phyloP scores from a whole-genome alignment of 2,329 filamentous ascomycete genomes.

The Alternaria ventricosa region DNA sequence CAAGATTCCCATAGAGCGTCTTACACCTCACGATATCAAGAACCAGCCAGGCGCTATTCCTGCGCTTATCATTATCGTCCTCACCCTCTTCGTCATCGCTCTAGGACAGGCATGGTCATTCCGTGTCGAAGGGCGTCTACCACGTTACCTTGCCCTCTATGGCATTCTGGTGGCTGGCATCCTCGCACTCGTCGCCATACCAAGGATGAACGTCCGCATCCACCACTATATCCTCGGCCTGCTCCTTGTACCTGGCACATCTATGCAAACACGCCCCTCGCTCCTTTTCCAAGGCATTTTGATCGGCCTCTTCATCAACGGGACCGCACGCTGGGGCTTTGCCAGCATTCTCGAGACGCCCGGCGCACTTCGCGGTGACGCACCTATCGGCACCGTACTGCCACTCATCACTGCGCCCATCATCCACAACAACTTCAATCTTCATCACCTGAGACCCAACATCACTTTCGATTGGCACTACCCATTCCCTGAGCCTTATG shows the following conservation, averaged over 20 bases:
- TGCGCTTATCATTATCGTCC: constrained; percentile 79
- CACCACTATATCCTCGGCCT: constrained; percentile 95
- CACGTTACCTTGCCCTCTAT: constrained; percentile 80
- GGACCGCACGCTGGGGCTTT: constrained; percentile 92
- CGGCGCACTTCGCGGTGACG: constrained; percentile 66
- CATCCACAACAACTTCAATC: constrained; percentile 53
- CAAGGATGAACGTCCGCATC: constrained; percentile 81
- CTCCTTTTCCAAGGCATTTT: constrained; percentile 89
- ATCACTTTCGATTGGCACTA: constrained; percentile 69
- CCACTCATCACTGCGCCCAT: constrained; percentile 53
- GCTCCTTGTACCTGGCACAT: constrained; percentile 84
- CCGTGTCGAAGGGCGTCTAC: constrained; percentile 80
- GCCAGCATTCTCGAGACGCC: constrained; percentile 86
- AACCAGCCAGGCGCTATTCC: constrained; percentile 88
- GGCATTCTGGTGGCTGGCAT: constrained; percentile 81
- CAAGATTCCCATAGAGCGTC: constrained; percentile 87
- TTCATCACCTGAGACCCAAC: constrained; percentile 53
- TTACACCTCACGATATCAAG: constrained; percentile 88
- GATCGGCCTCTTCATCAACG: constrained; percentile 91
- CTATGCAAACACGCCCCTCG: constrained; percentile 83
- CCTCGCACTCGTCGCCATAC: constrained; percentile 72
- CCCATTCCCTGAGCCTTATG: constrained; percentile 61
- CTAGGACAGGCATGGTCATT: constrained; percentile 84
- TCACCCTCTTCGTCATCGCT: constrained; percentile 71
- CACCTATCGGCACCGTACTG: constrained; percentile 64